A percentile compares a stretch with the other conserved stretches of the same genome.
Evolutionary conservation across 306 rosid species (phyloP).

Genomic region (Vigna unguiculata): DNA sequence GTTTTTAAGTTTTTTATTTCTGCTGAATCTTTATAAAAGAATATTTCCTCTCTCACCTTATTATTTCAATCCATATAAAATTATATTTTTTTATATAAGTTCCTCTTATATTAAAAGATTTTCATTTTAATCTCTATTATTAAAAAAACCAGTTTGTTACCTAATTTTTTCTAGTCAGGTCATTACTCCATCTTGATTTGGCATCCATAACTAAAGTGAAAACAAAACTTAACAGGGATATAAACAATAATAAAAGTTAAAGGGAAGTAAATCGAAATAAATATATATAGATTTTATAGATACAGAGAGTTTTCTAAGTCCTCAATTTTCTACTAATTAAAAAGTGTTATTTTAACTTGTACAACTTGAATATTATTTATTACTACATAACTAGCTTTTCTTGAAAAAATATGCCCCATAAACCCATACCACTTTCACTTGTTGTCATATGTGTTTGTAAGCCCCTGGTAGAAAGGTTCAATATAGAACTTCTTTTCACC

Average conservation of each 20-base stretch:
- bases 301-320: neutral
- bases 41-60: too few species aligned
- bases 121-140: too few species aligned
- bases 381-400: conserved; percentile 14
- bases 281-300: neutral
- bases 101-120: too few species aligned
- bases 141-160: too few species aligned
- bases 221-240: neutral
- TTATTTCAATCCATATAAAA: too few species aligned
- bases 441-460: neutral
- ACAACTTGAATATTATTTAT: conserved; percentile 36
- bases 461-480: neutral
- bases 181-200: neutral
- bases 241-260: neutral
- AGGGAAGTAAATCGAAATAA: neutral
- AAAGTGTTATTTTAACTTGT: neutral
- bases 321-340: neutral
- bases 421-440: conserved; percentile 27
- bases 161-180: too few species aligned
- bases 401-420: neutral
- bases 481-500: neutral
- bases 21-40: too few species aligned
- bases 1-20: too few species aligned
- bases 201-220: neutral
- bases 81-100: too few species aligned